Evolutionary conservation across 2,329 filamentous ascomycete species (phyloP), one percentile per base, ranked within the genome.

Genomic region (Dothistroma pini): DNA sequence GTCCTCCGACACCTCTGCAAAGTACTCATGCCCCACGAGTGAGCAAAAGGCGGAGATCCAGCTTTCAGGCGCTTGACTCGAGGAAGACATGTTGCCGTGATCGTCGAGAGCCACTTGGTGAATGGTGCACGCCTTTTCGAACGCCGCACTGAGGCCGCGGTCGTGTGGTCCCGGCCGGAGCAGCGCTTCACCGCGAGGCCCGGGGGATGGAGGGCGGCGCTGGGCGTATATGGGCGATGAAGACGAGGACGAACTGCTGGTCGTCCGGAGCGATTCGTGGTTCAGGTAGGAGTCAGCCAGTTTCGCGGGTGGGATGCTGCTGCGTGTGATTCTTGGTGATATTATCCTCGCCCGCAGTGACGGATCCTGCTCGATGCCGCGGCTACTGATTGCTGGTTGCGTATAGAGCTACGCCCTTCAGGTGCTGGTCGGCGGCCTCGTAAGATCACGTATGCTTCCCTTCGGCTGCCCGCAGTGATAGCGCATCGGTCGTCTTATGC

Each of bases 41-140:
- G 91, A 92, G 81, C 95, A 99, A 77, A 97, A 99, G 61, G 93
- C 96, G 66, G 91, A 89, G 80, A 99, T 97, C 95, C 95, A 99
- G 59, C 93, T 96, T 81, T 99, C 95, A 68, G 83, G 82, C 49
- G 83, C 81, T 67, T 83, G 80, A 47, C 81, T 83, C 31, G 81
- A 83, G 60, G 82, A 82, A 61, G 82, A 84, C 83, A 85, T 85
- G 71, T 70, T 72, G 63, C 60, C 57, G 54, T 65, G 58, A 41
- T 68, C 62, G 64, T 65, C 62, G 53, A 70, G 61, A 51, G 66
- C 64, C 51, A 65, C 63, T 32, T 63, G 63, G 52, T 69, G 62
- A n/a, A 72, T 62, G 31, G 50, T 64, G 61, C 66, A 69, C n/a
- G 67, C 66, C 56, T 71, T 71, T 31, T 70, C 70, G 49, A 73